Evolutionary conservation across 345 rosid genomes (phyloP).

Genomic region (Acer campestre): DNA sequence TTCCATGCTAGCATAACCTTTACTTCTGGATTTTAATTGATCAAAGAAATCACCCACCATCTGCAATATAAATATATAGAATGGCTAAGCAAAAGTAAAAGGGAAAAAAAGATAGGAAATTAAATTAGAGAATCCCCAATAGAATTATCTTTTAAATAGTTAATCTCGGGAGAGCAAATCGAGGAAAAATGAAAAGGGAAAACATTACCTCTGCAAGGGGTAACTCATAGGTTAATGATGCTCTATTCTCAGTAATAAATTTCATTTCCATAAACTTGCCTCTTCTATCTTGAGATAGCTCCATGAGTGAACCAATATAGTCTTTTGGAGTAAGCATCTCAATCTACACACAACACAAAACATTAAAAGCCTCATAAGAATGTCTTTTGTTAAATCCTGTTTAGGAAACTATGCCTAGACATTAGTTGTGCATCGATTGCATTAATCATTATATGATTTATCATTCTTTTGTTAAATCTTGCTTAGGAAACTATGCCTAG

Average conservation of each 20-base stretch:
- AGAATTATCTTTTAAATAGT: not conserved
- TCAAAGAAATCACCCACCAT: conserved; percentile 99
- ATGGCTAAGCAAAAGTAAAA: conserved; percentile 20
- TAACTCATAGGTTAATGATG: conserved; percentile 80
- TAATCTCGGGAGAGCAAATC: not conserved
- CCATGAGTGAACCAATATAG: conserved; percentile 92
- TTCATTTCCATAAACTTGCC: conserved; percentile 95
- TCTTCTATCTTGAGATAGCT: conserved; percentile 96
- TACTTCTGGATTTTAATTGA: conserved; percentile 90
- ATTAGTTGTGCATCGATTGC: too few species aligned
- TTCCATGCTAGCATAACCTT: conserved; percentile 99
- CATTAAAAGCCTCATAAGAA: conserved; percentile 3
- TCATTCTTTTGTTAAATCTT: too few species aligned
- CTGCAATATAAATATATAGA: conserved; percentile 42
- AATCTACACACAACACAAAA: conserved; percentile 54
- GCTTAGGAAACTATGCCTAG: too few species aligned
- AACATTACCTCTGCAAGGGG: conserved; percentile 86
- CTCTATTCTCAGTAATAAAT: conserved; percentile 85
- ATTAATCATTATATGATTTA: too few species aligned
- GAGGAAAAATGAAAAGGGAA: conserved; percentile 1
- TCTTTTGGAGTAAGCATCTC: conserved; percentile 98
- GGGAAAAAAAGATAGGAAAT: not conserved
- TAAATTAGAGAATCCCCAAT: not conserved
- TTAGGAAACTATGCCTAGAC: not conserved
- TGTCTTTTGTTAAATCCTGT: not conserved